These are phyloP conservation scores for Vigna hirtella DNA, from an alignment of 306 rosid genomes.

Conservation along the genomic window DNA sequence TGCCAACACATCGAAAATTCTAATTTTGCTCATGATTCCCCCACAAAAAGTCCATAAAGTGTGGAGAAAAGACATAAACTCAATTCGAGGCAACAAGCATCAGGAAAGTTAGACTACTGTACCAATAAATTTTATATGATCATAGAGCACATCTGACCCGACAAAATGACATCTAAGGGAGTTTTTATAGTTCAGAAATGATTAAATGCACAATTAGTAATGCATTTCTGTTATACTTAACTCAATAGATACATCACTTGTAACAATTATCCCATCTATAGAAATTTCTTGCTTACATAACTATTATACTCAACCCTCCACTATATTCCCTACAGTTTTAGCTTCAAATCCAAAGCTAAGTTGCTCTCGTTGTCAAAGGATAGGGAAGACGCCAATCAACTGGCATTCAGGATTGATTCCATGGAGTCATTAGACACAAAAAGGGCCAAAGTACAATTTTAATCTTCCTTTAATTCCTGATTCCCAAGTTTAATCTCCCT, in stretches of 20 bases:
- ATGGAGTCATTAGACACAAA: neutral
- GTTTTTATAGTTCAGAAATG: constrained; percentile 25
- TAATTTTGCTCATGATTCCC: constrained; percentile 19
- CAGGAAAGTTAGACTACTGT: constrained; percentile 13
- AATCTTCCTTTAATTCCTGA: no score
- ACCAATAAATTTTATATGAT: neutral
- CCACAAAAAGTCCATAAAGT: neutral
- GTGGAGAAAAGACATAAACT: constrained; percentile 12
- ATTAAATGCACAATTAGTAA: constrained; percentile 18
- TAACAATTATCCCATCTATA: neutral
- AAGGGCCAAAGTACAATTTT: no score
- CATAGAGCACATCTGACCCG: constrained; percentile 15
- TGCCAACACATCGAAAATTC: constrained; percentile 3
- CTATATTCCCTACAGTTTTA: neutral
- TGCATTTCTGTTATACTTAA: constrained; percentile 12
- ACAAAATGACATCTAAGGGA: constrained; percentile 12
- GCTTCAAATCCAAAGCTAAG: constrained; percentile 25
- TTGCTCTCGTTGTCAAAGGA: constrained; percentile 13
- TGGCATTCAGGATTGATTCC: constrained; percentile 2
- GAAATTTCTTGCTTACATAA: neutral
- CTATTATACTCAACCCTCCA: constrained; percentile 7
- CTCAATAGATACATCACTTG: constrained; percentile 2
- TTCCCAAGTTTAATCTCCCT: no score
- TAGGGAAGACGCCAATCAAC: neutral
- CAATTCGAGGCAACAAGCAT: constrained; percentile 31